These are phyloP conservation scores for Metschnikowia aberdeeniae DNA, from an alignment of 805 yeast species.

Conservation along the genomic window DNA sequence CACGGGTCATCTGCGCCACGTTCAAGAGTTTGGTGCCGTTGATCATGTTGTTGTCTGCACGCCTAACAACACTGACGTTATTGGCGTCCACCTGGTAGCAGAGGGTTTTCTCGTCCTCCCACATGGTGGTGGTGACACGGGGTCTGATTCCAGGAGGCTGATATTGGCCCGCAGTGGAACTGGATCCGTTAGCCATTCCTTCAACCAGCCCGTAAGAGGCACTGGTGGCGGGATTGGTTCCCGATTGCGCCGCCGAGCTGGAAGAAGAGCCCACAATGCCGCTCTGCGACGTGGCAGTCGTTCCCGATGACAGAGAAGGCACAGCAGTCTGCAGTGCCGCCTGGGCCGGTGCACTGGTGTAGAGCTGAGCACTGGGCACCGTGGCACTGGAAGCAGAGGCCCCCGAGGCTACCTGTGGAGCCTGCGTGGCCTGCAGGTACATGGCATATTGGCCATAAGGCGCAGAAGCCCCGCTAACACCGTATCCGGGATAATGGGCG, in stretches of 20 bases:
- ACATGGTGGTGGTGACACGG: constrained; percentile 77
- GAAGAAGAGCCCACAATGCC: constrained; percentile 15
- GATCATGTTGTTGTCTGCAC: constrained; percentile 83
- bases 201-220: constrained; percentile 15
- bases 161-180: constrained; percentile 39
- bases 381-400: constrained; percentile 7
- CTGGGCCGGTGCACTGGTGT: constrained; percentile 10
- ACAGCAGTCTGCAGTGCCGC: constrained; percentile 11
- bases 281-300: constrained; percentile 25
- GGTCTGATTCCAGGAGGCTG: constrained; percentile 51
- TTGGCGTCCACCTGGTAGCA: constrained; percentile 85
- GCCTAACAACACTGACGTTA: constrained; percentile 73
- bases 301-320: constrained; percentile 16
- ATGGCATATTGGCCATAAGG: constrained; percentile 18
- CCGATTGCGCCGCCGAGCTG: constrained; percentile 14
- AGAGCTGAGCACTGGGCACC: constrained; percentile 15
- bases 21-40: constrained; percentile 80
- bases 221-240: constrained; percentile 10
- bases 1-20: constrained; percentile 85
- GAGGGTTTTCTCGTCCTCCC: constrained; percentile 85
- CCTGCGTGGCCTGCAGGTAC: constrained; percentile 15
- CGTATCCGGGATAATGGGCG: constrained; percentile 18
- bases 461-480: constrained; percentile 7
- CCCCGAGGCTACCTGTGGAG: constrained; percentile 8
- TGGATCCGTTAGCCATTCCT: constrained; percentile 14